Percentiles rank a stretch among this genome's conserved stretches.
These are phyloP conservation scores for Neurospora tetraspora DNA, from an alignment of 495 filamentous ascomycete genomes.

Conservation along the genomic window DNA sequence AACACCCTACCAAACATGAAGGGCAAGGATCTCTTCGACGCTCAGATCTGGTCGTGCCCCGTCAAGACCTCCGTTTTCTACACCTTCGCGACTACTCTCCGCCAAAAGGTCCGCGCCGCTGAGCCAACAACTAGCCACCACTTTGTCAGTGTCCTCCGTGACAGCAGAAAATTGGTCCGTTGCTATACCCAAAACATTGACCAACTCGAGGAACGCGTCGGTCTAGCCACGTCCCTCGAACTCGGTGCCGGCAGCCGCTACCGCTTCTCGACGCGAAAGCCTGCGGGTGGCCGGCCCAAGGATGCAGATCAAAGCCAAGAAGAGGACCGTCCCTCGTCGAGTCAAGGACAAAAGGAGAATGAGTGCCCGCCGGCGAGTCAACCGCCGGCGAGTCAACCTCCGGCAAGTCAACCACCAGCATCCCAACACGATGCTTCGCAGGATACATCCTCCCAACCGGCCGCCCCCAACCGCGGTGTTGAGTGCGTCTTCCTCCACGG, in stretches of 20 bases:
- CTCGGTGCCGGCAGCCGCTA: constrained; percentile 47
- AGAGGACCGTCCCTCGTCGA: not conserved
- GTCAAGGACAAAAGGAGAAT: not conserved
- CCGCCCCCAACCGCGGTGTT: constrained; percentile 32
- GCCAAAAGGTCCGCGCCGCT: constrained; percentile 48
- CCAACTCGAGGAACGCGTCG: constrained; percentile 54
- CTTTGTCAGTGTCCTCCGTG: constrained; percentile 51
- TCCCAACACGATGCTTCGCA: not conserved
- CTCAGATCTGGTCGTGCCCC: constrained; percentile 53
- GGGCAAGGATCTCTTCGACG: constrained; percentile 57
- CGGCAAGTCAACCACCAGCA: not conserved
- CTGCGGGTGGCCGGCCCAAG: constrained; percentile 17
- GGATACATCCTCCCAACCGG: not conserved
- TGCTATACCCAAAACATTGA: constrained; percentile 71
- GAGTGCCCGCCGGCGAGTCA: not conserved
- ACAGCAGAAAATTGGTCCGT: constrained; percentile 50
- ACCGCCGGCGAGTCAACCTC: not conserved
- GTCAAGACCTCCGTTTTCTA: constrained; percentile 56
- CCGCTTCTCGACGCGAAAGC: constrained; percentile 27
- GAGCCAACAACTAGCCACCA: constrained; percentile 47
- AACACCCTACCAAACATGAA: constrained; percentile 45
- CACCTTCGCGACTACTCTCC: constrained; percentile 52
- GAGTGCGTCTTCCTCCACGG: constrained; percentile 62
- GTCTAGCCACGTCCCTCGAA: constrained; percentile 43
- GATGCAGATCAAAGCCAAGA: constrained; percentile 2